Percentiles rank a stretch among this genome's conserved stretches.
Evolutionary conservation across 176 grass and related monocot genomes (phyloP).

Genomic region (Dactylis glomerata): DNA sequence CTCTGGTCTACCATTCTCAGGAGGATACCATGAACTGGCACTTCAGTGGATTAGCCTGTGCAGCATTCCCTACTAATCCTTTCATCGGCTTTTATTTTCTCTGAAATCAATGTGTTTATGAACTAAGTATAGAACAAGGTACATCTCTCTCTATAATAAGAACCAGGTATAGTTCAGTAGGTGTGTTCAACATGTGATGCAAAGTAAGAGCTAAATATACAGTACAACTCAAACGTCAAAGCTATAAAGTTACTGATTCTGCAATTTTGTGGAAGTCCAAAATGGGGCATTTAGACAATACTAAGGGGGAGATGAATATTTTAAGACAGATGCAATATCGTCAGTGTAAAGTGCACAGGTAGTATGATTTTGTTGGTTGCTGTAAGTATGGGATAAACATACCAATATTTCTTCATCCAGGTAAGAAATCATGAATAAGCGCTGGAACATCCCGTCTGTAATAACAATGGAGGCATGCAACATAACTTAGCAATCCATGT

Average conservation of each 20-base stretch:
- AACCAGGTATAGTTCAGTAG: constrained; percentile 16
- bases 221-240: not conserved
- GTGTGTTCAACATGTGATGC: not conserved
- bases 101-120: not conserved
- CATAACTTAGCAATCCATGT: not conserved
- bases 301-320: not conserved
- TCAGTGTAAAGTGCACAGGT: not conserved
- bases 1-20: not conserved
- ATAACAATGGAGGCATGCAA: constrained; percentile 7
- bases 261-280: not conserved
- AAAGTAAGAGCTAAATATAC: not conserved
- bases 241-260: not conserved
- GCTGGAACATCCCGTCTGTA: constrained; percentile 66
- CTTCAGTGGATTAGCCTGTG: not conserved
- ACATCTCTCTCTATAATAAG: not conserved
- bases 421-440: constrained; percentile 97
- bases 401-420: constrained; percentile 99
- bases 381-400: constrained; percentile 31
- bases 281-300: not conserved
- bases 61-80: not conserved
- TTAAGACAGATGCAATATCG: not conserved
- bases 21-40: not conserved
- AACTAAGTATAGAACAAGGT: constrained; percentile 4
- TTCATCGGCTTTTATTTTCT: constrained; percentile 6
- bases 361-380: not conserved